These are phyloP conservation scores for Tubosaeta sp. DNA, from an alignment of 768 basidiomycete species.

Conservation along the genomic window DNA sequence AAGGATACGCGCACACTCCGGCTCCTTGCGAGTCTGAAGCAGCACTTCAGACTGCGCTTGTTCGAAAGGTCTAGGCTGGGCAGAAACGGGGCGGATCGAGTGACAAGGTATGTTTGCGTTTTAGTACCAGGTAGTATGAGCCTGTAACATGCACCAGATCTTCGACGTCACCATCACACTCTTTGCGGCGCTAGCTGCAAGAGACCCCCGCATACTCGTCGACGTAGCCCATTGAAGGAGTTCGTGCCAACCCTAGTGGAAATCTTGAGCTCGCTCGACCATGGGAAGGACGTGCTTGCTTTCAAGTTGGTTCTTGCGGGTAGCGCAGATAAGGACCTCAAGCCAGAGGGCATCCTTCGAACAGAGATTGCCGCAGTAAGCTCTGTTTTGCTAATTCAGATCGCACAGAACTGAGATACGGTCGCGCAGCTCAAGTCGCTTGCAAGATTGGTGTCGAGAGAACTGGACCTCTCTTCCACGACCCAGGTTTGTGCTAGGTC, in stretches of 20 bases:
- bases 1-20: no score
- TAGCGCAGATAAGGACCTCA: conserved; percentile 42
- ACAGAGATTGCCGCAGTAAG: conserved; percentile 56
- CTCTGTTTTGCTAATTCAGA: conserved; percentile 5
- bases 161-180: conserved; percentile 60
- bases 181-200: conserved; percentile 59
- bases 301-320: conserved; percentile 34
- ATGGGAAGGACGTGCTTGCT: conserved; percentile 47
- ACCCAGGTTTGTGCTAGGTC: conserved; percentile 15
- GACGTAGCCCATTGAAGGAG: conserved; percentile 44
- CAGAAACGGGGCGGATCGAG: conserved; percentile 54
- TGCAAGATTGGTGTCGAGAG: conserved; percentile 33
- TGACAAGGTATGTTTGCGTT: conserved; percentile 48
- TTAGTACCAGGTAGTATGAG: not conserved
- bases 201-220: conserved; percentile 49
- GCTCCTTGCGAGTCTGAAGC: no score
- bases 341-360: conserved; percentile 49
- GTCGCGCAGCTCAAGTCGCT: conserved; percentile 33
- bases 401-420: conserved; percentile 5
- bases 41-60: no score
- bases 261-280: conserved; percentile 33
- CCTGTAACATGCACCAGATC: conserved; percentile 38
- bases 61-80: no score
- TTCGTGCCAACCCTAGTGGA: conserved; percentile 43
- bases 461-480: conserved; percentile 26